Conservation (phyloP, 2,329 filamentous ascomycete genomes). For the Paradendryphiella salina region DNA sequence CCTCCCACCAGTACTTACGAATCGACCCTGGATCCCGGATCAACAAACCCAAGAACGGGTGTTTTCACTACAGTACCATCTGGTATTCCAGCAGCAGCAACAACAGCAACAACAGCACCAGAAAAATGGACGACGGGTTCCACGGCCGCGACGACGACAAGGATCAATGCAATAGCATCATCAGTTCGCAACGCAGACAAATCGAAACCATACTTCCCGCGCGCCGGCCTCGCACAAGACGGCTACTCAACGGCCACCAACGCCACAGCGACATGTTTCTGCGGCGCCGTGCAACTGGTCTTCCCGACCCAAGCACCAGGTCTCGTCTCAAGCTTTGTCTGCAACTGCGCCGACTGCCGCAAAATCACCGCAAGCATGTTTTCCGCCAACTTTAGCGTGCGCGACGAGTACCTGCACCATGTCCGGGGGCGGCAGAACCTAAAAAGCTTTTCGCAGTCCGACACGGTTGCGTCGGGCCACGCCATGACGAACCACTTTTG, state of each 20-base stretch:
- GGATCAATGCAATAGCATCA: background rate
- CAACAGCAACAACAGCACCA: too few relatives aligned
- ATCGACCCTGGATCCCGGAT: too few relatives aligned
- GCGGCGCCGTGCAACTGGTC: slow-evolving; percentile 33
- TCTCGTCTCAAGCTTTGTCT: slow-evolving; percentile 59
- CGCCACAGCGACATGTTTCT: slow-evolving; percentile 40
- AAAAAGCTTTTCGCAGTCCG: slow-evolving; percentile 48
- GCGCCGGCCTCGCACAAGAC: slow-evolving; percentile 5
- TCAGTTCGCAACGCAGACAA: background rate
- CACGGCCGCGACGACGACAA: too few relatives aligned
- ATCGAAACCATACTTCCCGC: background rate
- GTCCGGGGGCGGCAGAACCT: slow-evolving; percentile 57
- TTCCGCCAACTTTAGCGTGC: slow-evolving; percentile 59
- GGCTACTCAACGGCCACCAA: slow-evolving; percentile 20
- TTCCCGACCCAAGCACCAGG: slow-evolving; percentile 52
- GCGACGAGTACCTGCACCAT: slow-evolving; percentile 52
- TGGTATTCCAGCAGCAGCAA: too few relatives aligned
- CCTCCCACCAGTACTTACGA: too few relatives aligned
- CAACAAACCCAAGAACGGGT: too few relatives aligned
- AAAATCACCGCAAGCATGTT: slow-evolving; percentile 66
- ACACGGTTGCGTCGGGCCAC: slow-evolving; percentile 8
- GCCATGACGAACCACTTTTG: slow-evolving; percentile 67
- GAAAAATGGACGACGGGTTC: too few relatives aligned
- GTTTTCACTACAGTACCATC: too few relatives aligned
- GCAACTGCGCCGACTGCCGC: slow-evolving; percentile 64